A percentile compares a stretch with the other conserved stretches of the same genome.
Conservation (phyloP, 164 flowering plant genomes). For the Houttuynia cordata region DNA sequence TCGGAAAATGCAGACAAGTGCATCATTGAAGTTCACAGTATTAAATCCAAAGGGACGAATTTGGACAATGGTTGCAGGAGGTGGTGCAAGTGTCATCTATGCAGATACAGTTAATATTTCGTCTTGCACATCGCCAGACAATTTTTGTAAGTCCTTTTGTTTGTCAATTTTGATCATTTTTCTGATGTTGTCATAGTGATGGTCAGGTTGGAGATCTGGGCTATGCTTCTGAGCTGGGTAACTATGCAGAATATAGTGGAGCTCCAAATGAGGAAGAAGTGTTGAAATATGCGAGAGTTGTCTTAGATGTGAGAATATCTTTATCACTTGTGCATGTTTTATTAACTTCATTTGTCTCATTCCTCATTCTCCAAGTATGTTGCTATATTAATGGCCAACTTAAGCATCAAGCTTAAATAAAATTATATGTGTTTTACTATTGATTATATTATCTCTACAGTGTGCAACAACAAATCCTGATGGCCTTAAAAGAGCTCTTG, state of each 20-base stretch:
- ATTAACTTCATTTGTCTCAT: too few species aligned
- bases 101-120: constrained; percentile 68
- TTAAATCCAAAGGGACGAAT: constrained; percentile 88
- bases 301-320: constrained; percentile 56
- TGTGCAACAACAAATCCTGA: constrained; percentile 84
- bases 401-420: not conserved
- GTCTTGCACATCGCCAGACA: not conserved
- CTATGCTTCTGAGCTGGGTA: constrained; percentile 84
- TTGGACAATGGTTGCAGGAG: constrained; percentile 99
- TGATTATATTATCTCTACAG: constrained; percentile 17
- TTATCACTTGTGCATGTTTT: not conserved
- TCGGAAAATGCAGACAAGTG: constrained; percentile 56
- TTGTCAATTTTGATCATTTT: not conserved
- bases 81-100: constrained; percentile 95
- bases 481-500: constrained; percentile 80
- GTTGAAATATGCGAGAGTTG: constrained; percentile 86
- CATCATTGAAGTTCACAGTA: constrained; percentile 86
- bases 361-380: not conserved
- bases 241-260: constrained; percentile 94
- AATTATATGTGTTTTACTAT: too few species aligned
- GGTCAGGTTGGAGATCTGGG: constrained; percentile 84
- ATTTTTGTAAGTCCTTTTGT: not conserved
- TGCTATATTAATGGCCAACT: not conserved
- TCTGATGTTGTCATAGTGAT: not conserved
- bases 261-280: constrained; percentile 97